Conservation (phyloP, 768 basidiomycete species). For the Melanogaster broomeanus region DNA sequence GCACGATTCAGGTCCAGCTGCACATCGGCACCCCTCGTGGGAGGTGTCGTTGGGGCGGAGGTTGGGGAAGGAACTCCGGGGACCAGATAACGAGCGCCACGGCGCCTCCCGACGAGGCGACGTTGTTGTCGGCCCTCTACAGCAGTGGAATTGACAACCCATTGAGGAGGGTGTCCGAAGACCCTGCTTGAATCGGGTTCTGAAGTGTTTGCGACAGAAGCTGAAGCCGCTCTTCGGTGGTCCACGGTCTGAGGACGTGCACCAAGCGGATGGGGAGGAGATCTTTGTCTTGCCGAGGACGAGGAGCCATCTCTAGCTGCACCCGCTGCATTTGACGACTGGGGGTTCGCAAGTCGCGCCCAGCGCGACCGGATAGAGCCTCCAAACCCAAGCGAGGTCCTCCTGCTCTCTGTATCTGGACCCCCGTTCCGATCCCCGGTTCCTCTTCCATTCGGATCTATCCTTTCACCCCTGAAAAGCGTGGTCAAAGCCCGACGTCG, state of each 20-base stretch:
- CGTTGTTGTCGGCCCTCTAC: conserved; percentile 1
- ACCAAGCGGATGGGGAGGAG: conserved; percentile 24
- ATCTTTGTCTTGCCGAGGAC: conserved; percentile 20
- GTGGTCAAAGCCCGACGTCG: neutral
- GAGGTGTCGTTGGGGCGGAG: neutral
- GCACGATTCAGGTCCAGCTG: conserved; percentile 8
- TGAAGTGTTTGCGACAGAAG: conserved; percentile 4
- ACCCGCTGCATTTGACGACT: conserved; percentile 10
- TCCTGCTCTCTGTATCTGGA: conserved; percentile 12
- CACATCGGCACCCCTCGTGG: conserved; percentile 1
- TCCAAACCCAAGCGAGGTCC: conserved; percentile 21
- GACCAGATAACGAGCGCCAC: conserved; percentile 23
- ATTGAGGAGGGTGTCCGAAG: conserved; percentile 1
- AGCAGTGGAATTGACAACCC: conserved; percentile 6
- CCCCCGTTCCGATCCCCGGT: conserved; percentile 12
- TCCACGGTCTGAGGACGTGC: conserved; percentile 24
- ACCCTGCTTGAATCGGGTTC: conserved; percentile 12
- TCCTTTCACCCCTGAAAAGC: conserved; percentile 11
- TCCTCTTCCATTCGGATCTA: conserved; percentile 1
- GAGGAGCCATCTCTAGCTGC: neutral
- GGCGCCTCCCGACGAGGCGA: conserved; percentile 15
- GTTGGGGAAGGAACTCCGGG: conserved; percentile 9
- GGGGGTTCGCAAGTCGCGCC: conserved; percentile 22
- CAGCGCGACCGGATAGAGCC: conserved; percentile 28
- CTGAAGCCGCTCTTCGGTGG: conserved; percentile 8